Evolutionary conservation across 1,284 basidiomycete genomes (phyloP).

Genomic region (Trametes pubescens): DNA sequence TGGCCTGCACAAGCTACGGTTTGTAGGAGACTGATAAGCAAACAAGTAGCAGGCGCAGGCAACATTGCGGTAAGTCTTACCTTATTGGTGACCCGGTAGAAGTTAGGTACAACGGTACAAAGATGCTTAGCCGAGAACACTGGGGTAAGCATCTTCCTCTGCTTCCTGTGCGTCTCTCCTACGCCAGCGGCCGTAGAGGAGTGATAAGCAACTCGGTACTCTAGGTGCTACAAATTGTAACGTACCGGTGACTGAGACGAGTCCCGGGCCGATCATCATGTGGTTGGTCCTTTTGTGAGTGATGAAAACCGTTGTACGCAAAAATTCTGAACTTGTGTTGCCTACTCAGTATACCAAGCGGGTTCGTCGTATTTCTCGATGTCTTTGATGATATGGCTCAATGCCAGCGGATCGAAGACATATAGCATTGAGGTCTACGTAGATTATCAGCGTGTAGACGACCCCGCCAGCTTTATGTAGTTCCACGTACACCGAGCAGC

Average conservation of each 20-base stretch:
- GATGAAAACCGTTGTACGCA: no score
- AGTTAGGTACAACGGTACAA: constrained; percentile 17
- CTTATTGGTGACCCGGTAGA: constrained; percentile 25
- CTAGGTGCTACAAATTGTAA: background rate
- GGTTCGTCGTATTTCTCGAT: constrained; percentile 28
- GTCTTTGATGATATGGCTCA: constrained; percentile 31
- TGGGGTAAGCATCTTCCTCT: constrained; percentile 27
- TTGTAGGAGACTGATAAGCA: no score
- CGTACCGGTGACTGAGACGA: constrained; percentile 16
- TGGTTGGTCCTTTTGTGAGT: constrained; percentile 11
- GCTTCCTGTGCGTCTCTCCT: constrained; percentile 25
- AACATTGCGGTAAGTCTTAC: background rate
- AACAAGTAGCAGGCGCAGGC: background rate
- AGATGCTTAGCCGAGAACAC: constrained; percentile 25
- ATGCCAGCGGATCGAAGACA: constrained; percentile 31
- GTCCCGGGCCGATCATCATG: constrained; percentile 17
- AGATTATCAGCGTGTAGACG: background rate
- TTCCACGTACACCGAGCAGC: constrained; percentile 18
- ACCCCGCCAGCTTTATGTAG: background rate
- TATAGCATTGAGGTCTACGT: constrained; percentile 22
- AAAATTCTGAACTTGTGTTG: no score
- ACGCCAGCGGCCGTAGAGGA: no score
- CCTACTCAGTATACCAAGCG: constrained; percentile 24
- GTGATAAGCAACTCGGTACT: background rate
- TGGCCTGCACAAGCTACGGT: constrained; percentile 34